Percentiles rank a stretch among this genome's conserved stretches.
phyloP scores from a whole-genome alignment of 1,139 yeast species.

The Candida glucosophila region DNA sequence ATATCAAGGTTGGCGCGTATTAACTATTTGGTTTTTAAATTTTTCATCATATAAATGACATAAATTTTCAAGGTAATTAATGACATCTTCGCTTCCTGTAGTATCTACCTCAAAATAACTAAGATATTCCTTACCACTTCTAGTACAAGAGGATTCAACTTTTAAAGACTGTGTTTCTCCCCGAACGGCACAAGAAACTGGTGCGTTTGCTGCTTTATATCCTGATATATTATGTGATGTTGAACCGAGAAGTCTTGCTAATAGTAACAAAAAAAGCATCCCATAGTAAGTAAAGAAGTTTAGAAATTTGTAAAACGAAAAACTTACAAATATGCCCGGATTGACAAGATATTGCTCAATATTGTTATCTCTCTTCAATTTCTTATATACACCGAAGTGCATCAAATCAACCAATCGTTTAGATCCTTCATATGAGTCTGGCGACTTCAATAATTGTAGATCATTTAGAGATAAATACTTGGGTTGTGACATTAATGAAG shows the following conservation, averaged over 20 bases:
- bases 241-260: constrained; percentile 79
- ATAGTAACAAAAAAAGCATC: constrained; percentile 73
- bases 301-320: constrained; percentile 68
- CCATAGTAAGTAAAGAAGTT: constrained; percentile 75
- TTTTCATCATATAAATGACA: constrained; percentile 45
- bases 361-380: constrained; percentile 36
- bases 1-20: constrained; percentile 29
- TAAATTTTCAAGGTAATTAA: constrained; percentile 41
- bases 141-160: constrained; percentile 65
- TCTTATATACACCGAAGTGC: constrained; percentile 60
- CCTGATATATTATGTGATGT: constrained; percentile 86
- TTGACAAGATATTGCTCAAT: constrained; percentile 73
- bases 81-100: constrained; percentile 59
- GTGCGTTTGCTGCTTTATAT: constrained; percentile 83
- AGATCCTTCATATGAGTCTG: constrained; percentile 83
- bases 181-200: constrained; percentile 33
- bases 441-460: constrained; percentile 55
- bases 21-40: constrained; percentile 62
- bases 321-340: constrained; percentile 90
- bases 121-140: constrained; percentile 58
- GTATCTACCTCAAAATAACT: constrained; percentile 46
- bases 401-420: constrained; percentile 79
- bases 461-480: constrained; percentile 65
- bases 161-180: constrained; percentile 44
- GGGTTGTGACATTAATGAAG: constrained; percentile 72